Base-by-base conservation (phyloP, 371 early-diverging fungal genomes). In the Mucor lusitanicus region DNA sequence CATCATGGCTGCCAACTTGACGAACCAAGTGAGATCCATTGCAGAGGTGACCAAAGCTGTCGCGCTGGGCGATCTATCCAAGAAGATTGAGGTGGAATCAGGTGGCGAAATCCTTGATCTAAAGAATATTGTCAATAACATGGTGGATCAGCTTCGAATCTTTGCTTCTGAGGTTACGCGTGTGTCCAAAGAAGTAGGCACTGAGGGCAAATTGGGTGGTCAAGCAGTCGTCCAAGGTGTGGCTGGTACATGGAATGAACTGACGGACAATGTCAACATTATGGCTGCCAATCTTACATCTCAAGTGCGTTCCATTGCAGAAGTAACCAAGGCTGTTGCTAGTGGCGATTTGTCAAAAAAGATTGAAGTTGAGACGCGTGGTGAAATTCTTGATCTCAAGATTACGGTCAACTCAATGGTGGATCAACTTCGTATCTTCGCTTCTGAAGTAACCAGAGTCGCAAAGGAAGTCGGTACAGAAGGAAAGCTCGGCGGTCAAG, bases 51-150 rank as follows among this genome's bases (percentile, higher is more conserved):
- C 87, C 8, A 81, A 81, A 5, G 83, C 87, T 3, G 87, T 85
- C 0, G 83, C 88, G 0, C 76, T 72, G 3, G 89, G 88, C 15
- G 87, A 89, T 72, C 81, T 85, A 23, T 84, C 83, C 7, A 79
- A 83, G 35, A 83, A 82, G 69, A 87, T 91, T 53, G 87, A 85
- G 17, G 84, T 89, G 2, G 87, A 88, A 57, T 86, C 87, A 1
- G 76, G 80, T 21, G 88, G 88, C 21, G 88, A 90, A 75, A 88
- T 88, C 79, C 82, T 86, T 23, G 65, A 65, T 2, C 80, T 90
- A 46, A 88, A 90, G 72, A 83, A 85, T 50, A 87, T 85, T 65
- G 88, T 90, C 46, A 88, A 89, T 69, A 80, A 86, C 61, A 90
- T 90, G 88, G 67, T 88, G 1, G 79, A 77, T 9, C 83, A 79